A percentile compares a stretch with the other conserved stretches of the same genome.
phyloP scores from a whole-genome alignment of 345 rosid genomes.

The Lepidium sativum region DNA sequence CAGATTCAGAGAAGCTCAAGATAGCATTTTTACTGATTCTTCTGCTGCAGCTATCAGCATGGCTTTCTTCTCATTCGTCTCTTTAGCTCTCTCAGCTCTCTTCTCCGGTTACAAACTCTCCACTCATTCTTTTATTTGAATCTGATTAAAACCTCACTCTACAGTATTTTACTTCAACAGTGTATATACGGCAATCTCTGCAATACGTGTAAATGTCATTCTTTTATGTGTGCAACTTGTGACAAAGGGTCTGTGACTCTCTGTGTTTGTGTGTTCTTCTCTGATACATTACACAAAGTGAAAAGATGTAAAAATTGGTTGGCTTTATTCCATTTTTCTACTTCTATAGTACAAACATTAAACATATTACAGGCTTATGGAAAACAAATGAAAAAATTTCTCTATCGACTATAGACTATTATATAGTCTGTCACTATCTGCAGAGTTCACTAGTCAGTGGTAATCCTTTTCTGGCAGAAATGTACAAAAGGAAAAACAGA shows the following conservation, averaged over 20 bases:
- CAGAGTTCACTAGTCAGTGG: constrained; percentile 14
- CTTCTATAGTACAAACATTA: constrained; percentile 23
- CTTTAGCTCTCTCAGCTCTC: constrained; percentile 57
- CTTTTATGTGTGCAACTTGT: background rate
- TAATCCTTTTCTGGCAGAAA: constrained; percentile 4
- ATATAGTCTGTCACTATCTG: constrained; percentile 10
- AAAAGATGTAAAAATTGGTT: constrained; percentile 7
- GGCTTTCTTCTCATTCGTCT: constrained; percentile 60
- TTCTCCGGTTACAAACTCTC: constrained; percentile 76
- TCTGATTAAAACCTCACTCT: background rate
- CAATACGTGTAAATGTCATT: constrained; percentile 16
- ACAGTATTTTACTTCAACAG: constrained; percentile 3
- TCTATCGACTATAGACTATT: constrained; percentile 17
- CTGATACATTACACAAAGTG: background rate
- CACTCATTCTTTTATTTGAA: constrained; percentile 47
- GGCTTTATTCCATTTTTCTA: background rate
- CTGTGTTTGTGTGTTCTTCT: background rate
- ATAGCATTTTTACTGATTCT: constrained; percentile 69
- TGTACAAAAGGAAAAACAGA: constrained; percentile 11
- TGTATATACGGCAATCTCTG: background rate
- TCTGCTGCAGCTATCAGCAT: constrained; percentile 64
- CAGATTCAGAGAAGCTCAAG: constrained; percentile 50
- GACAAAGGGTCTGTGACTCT: background rate
- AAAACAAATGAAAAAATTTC: constrained; percentile 41
- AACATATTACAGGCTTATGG: constrained; percentile 16